A percentile compares a stretch with the other conserved stretches of the same genome.
Conservation (phyloP, 228 moss, liverwort and hornwort genomes). For the Sphagnum magellanicum region DNA sequence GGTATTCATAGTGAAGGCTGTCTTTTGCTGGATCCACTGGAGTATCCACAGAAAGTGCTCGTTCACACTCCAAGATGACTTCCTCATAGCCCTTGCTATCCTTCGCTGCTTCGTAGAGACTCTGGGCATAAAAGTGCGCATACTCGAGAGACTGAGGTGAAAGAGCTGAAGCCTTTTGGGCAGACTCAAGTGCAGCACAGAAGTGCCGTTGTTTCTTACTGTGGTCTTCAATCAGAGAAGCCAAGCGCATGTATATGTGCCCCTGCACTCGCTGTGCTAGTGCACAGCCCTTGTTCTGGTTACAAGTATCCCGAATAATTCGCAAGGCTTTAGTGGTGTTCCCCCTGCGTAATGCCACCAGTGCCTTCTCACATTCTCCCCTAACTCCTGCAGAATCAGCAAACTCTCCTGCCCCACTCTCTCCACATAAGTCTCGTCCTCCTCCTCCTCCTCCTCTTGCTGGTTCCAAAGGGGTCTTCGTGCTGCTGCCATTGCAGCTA, state of each 20-base stretch:
- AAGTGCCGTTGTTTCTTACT: slow-evolving; percentile 27
- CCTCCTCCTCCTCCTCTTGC: no score
- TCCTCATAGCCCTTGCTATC: slow-evolving; percentile 35
- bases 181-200: slow-evolving; percentile 29
- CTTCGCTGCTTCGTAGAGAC: slow-evolving; percentile 34
- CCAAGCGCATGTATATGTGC: slow-evolving; percentile 40
- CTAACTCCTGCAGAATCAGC: slow-evolving; percentile 8
- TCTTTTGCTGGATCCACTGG: slow-evolving; percentile 43
- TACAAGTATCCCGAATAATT: slow-evolving; percentile 27
- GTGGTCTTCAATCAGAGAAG: slow-evolving; percentile 29
- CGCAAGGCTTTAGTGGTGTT: slow-evolving; percentile 32
- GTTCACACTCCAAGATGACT: slow-evolving; percentile 34
- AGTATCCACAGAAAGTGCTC: slow-evolving; percentile 24
- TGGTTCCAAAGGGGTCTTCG: no score
- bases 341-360: slow-evolving; percentile 36
- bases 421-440: no score
- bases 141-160: slow-evolving; percentile 34
- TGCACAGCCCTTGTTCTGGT: slow-evolving; percentile 20
- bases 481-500: no score
- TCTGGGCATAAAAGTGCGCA: slow-evolving; percentile 32
- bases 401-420: slow-evolving; percentile 13
- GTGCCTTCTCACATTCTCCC: slow-evolving; percentile 40
- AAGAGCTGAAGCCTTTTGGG: slow-evolving; percentile 20
- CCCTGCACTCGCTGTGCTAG: slow-evolving; percentile 41
- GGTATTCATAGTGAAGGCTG: slow-evolving; percentile 32